Conservation (phyloP, 129 eudicot genomes). For the Escallonia rubra region DNA sequence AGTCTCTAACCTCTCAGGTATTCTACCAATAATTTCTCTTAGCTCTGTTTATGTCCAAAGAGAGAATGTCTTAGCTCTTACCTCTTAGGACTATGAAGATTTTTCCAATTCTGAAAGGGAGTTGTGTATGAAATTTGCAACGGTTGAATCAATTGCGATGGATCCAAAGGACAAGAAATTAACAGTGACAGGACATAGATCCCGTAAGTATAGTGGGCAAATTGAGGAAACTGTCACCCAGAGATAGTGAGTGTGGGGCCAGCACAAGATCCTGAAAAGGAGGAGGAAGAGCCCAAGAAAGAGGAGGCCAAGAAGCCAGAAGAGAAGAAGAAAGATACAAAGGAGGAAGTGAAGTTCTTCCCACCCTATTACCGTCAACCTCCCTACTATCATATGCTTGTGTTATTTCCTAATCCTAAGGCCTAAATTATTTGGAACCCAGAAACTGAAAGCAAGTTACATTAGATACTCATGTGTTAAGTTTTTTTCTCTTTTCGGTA, state of each 20-base stretch:
- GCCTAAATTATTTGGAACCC: too few species aligned
- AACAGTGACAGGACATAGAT: conserved; percentile 78
- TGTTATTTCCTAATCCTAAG: too few species aligned
- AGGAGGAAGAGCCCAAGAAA: conserved; percentile 43
- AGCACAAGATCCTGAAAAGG: conserved; percentile 85
- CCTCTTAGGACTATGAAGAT: too few species aligned
- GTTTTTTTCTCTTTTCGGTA: too few species aligned
- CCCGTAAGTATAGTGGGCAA: conserved; percentile 62
- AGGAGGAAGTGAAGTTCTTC: conserved; percentile 12
- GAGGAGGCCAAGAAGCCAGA: conserved; percentile 37
- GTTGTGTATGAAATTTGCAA: too few species aligned
- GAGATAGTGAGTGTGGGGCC: conserved; percentile 81
- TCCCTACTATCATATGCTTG: conserved; percentile 14
- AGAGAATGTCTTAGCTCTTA: too few species aligned
- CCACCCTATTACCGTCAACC: conserved; percentile 13
- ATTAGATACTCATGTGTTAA: too few species aligned
- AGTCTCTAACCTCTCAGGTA: too few species aligned
- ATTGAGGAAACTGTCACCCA: conserved; percentile 60
- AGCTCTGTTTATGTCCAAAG: too few species aligned
- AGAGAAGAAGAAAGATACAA: conserved; percentile 34
- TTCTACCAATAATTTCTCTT: too few species aligned
- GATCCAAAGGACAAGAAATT: conserved; percentile 76
- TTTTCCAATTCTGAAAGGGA: too few species aligned
- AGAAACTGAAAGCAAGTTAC: too few species aligned
- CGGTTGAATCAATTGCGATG: conserved; percentile 65